A percentile compares a stretch with the other conserved stretches of the same genome.
These are phyloP conservation scores for Atkinsonella texensis DNA, from an alignment of 2,329 filamentous ascomycete species.

Conservation along the genomic window DNA sequence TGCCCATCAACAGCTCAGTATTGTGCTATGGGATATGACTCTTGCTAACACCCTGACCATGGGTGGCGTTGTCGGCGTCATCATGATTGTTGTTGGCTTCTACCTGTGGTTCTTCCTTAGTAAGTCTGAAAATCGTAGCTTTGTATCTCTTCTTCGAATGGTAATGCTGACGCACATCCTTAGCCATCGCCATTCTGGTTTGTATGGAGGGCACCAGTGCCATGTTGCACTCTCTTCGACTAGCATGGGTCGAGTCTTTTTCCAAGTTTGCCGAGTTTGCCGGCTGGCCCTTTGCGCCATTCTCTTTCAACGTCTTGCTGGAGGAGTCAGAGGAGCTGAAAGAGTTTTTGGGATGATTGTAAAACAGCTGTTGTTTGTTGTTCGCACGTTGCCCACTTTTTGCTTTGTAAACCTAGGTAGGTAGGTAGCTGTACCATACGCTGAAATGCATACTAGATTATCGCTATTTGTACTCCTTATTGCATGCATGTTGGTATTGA, in stretches of 20 bases:
- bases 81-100: slow-evolving; percentile 75
- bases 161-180: slow-evolving; percentile 13
- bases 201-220: slow-evolving; percentile 94
- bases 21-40: slow-evolving; percentile 96
- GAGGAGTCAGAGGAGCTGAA: slow-evolving; percentile 65
- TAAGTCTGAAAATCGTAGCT: slow-evolving; percentile 16
- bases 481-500: too few species aligned
- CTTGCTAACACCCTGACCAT: slow-evolving; percentile 62
- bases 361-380: slow-evolving; percentile 5
- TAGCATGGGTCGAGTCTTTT: slow-evolving; percentile 97
- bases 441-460: slow-evolving; percentile 11
- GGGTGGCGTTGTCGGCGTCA: slow-evolving; percentile 55
- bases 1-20: slow-evolving; percentile 92
- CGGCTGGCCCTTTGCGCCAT: slow-evolving; percentile 76
- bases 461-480: too few species aligned
- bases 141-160: not conserved
- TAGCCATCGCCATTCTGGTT: slow-evolving; percentile 54
- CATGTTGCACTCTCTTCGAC: slow-evolving; percentile 82
- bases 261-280: slow-evolving; percentile 94
- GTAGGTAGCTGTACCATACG: slow-evolving; percentile 17
- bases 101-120: slow-evolving; percentile 82
- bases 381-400: slow-evolving; percentile 7
- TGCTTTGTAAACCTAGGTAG: slow-evolving; percentile 17
- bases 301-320: slow-evolving; percentile 72
- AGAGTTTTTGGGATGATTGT: slow-evolving; percentile 36